Percentiles rank a stretch among this genome's conserved stretches.
phyloP scores from a whole-genome alignment of 202 grass and related monocot genomes.

The Saccharum hybrid region DNA sequence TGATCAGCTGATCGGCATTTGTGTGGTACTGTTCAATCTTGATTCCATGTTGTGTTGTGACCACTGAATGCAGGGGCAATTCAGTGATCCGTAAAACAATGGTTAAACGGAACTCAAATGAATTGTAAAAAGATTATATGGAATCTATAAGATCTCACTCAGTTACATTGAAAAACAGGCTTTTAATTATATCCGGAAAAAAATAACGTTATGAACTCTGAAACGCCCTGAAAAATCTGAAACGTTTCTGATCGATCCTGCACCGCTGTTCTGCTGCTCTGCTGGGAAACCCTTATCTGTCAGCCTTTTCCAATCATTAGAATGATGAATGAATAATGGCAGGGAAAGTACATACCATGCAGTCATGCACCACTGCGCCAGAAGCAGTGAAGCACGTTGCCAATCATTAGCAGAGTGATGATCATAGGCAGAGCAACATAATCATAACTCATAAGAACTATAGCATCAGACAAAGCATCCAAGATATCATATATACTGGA shows the following conservation, averaged over 20 bases:
- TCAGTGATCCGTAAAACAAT: background rate
- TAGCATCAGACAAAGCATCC: background rate
- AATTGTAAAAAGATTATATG: too few species aligned
- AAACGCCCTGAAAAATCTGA: background rate
- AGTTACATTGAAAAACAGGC: background rate
- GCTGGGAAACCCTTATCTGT: background rate
- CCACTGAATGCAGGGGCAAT: background rate
- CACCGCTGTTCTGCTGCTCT: background rate
- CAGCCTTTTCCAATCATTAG: constrained; percentile 26
- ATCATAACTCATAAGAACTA: background rate
- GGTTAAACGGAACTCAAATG: background rate
- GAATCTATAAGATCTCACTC: too few species aligned
- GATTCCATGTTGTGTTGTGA: background rate
- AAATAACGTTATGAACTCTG: background rate
- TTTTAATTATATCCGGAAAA: background rate
- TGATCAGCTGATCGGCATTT: background rate
- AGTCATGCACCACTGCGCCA: constrained; percentile 3
- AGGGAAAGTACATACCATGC: background rate
- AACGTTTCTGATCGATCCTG: background rate
- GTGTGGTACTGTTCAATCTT: background rate
- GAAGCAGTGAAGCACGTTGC: background rate
- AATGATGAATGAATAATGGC: background rate
- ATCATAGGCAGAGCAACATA: background rate
- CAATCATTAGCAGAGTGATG: constrained; percentile 3
- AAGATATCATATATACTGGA: constrained; percentile 32